Evolutionary conservation across 768 basidiomycete species (phyloP).

Genomic region (Russula earlei): DNA sequence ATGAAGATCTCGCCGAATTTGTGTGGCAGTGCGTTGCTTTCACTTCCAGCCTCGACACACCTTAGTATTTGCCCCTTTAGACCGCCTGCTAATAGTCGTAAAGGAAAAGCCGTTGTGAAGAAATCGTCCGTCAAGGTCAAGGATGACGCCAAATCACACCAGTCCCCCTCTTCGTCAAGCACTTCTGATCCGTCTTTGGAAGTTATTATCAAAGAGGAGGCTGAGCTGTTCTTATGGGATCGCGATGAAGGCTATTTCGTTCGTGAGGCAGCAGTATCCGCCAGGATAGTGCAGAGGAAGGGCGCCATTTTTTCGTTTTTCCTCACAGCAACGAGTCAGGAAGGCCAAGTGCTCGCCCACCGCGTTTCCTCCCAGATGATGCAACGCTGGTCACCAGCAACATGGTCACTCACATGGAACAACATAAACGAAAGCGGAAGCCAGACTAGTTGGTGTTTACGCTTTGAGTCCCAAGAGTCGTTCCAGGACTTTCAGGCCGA

Average conservation of each 20-base stretch:
- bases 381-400: slow-evolving; percentile 51
- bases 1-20: slow-evolving; percentile 68
- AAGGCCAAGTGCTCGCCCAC: slow-evolving; percentile 49
- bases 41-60: neutral
- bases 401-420: slow-evolving; percentile 84
- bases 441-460: slow-evolving; percentile 75
- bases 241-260: slow-evolving; percentile 38
- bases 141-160: neutral
- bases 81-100: slow-evolving; percentile 6
- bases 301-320: slow-evolving; percentile 45
- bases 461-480: slow-evolving; percentile 46
- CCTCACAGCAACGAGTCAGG: slow-evolving; percentile 44
- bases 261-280: slow-evolving; percentile 36
- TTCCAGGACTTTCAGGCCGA: slow-evolving; percentile 51
- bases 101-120: slow-evolving; percentile 22
- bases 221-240: slow-evolving; percentile 58
- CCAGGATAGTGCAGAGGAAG: slow-evolving; percentile 41
- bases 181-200: slow-evolving; percentile 16
- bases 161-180: slow-evolving; percentile 5
- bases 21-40: slow-evolving; percentile 60
- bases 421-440: slow-evolving; percentile 44
- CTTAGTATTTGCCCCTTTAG: slow-evolving; percentile 4
- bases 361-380: slow-evolving; percentile 60
- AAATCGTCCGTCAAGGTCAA: slow-evolving; percentile 14
- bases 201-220: slow-evolving; percentile 34